Base-by-base conservation (phyloP, 2,329 filamentous ascomycete genomes). In the Leptodontidium sp. region DNA sequence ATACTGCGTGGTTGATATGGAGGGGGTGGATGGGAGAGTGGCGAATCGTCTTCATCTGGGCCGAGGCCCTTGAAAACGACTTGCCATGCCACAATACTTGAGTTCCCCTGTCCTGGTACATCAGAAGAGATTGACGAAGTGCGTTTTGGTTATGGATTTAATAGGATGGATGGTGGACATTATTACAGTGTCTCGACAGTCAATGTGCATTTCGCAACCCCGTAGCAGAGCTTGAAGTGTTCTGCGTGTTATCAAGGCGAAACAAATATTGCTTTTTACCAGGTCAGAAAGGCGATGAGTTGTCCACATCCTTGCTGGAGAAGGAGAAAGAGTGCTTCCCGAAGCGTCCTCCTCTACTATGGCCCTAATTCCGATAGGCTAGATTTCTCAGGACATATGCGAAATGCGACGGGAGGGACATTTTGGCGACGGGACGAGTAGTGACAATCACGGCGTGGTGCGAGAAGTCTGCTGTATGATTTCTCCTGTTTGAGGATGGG, bases 321-420 rank as follows among this genome's bases (percentile, higher is more conserved):
- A 53, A 64, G 26, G 17, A 14, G 49, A 57, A 5, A 55, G 38
- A 43, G 45, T 45, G 29, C 47, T 40, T 50, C 43, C 50, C 32
- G 38, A 35, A 29, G 29, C 26, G 32, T 61, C 40, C 49, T 59
- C 12, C 38, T 59, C 57, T 59, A 15, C 35, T 59, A 9, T 59
- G 38, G 21, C 38, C 55, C 21, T 7, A 12, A 26, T 14, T 26
- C 35, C 38, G 57, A 59, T 45, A 59, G 57, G 57, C 57, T 45
- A 59, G 55, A 40, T 40, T 38, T 3, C 32, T 15, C 38, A 43
- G 21, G 38, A 40, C 35, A 40, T 24, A 29, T 26, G 35, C 21
- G 21, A 11, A 24, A 50, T 50, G 47, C 47, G n/a, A 12, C 47
- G 17, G 47, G 21, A 50, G n/a, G 17, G n/a, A 50, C 17, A 50